phyloP scores from a whole-genome alignment of 2,329 filamentous ascomycete genomes.

The Stagonosporopsis vannaccii region DNA sequence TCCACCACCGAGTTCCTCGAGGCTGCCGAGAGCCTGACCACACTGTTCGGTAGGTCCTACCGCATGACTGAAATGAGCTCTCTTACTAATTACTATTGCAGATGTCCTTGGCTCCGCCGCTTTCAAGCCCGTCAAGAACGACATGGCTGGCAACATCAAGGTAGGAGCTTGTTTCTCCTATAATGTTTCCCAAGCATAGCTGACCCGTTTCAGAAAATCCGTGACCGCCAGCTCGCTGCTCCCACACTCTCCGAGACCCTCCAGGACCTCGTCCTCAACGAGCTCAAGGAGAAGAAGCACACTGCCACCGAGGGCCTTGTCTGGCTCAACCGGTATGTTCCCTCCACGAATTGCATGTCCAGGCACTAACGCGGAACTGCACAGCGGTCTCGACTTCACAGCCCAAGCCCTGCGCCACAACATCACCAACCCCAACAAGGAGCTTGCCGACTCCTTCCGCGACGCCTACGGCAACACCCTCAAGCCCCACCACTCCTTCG shows the following conservation, averaged over 20 bases:
- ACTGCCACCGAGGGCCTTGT: conserved; percentile 86
- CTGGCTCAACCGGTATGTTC: conserved; percentile 82
- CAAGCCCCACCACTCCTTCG: conserved; percentile 87
- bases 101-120: conserved; percentile 72
- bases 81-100: conserved; percentile 33
- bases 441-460: conserved; percentile 88
- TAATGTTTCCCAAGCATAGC: not conserved
- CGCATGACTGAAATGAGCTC: not conserved
- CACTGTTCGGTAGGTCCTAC: conserved; percentile 75
- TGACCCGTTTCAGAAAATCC: conserved; percentile 74
- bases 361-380: not conserved
- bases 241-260: conserved; percentile 82
- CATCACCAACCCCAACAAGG: conserved; percentile 69
- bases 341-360: conserved; percentile 15
- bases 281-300: conserved; percentile 90
- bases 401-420: conserved; percentile 82
- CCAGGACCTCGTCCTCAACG: conserved; percentile 84
- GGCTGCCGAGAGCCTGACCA: conserved; percentile 84
- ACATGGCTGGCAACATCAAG: conserved; percentile 92
- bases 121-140: conserved; percentile 89
- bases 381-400: conserved; percentile 92
- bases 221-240: conserved; percentile 78
- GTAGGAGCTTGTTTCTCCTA: conserved; percentile 53
- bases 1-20: conserved; percentile 88
- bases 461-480: conserved; percentile 84